A percentile compares a stretch with the other conserved stretches of the same genome.
phyloP scores from a whole-genome alignment of 495 filamentous ascomycete genomes.

The Penicillium bialowiezense region DNA sequence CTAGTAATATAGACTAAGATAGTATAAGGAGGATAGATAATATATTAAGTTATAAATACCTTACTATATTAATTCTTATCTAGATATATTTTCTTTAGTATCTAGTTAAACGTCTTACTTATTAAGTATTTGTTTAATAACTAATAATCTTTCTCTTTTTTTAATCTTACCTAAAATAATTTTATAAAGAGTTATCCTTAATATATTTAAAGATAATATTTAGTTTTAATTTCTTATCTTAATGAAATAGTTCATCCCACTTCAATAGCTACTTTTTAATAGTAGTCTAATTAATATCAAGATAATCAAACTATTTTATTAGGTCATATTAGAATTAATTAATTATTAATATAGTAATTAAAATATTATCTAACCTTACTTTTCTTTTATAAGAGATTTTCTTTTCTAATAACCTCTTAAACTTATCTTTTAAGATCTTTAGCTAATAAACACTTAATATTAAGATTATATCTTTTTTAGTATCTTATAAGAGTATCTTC shows the following conservation, averaged over 20 bases:
- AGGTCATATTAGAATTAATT: slow-evolving; percentile 23
- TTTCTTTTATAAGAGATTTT: slow-evolving; percentile 11
- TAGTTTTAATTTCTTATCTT: slow-evolving; percentile 12
- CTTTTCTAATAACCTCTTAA: slow-evolving; percentile 9
- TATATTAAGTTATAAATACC: slow-evolving; percentile 4
- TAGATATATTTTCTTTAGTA: slow-evolving; percentile 17
- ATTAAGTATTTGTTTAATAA: slow-evolving; percentile 14
- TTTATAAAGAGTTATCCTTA: not conserved
- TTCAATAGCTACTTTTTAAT: slow-evolving; percentile 17
- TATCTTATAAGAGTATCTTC: slow-evolving; percentile 20
- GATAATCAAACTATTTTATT: slow-evolving; percentile 15
- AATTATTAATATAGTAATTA: slow-evolving; percentile 18
- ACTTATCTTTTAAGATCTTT: slow-evolving; percentile 6
- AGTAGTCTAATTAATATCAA: slow-evolving; percentile 21
- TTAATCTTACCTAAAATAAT: not conserved
- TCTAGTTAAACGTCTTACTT: slow-evolving; percentile 16
- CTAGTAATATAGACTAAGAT: slow-evolving; percentile 5
- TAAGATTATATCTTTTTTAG: slow-evolving; percentile 21
- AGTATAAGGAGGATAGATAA: not conserved
- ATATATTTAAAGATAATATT: slow-evolving; percentile 16
- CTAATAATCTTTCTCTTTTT: slow-evolving; percentile 15
- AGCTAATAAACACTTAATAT: slow-evolving; percentile 21
- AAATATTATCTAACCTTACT: slow-evolving; percentile 20
- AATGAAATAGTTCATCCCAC: slow-evolving; percentile 8
- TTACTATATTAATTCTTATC: slow-evolving; percentile 7